These are phyloP conservation scores for Suhomyces sp. DNA, from an alignment of 805 yeast species.

Conservation along the genomic window DNA sequence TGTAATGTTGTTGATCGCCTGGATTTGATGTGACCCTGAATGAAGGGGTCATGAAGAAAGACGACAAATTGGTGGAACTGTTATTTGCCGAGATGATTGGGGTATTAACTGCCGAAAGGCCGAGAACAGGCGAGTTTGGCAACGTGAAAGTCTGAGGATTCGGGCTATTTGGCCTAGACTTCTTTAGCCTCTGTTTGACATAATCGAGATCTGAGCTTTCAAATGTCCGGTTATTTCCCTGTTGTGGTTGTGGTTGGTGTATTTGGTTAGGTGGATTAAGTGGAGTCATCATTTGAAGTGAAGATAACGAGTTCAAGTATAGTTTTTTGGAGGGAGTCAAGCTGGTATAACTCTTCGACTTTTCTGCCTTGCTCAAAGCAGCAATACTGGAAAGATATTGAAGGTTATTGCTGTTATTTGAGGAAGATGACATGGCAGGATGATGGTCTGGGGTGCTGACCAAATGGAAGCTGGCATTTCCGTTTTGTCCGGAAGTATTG, in stretches of 20 bases:
- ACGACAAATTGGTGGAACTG: constrained; percentile 36
- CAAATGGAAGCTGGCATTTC: constrained; percentile 4
- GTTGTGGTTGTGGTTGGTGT: constrained; percentile 10
- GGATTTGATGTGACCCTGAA: constrained; percentile 3
- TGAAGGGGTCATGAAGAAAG: constrained; percentile 34
- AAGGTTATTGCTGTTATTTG: constrained; percentile 29
- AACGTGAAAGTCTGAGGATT: constrained; percentile 31
- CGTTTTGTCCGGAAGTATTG: not conserved
- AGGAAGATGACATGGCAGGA: constrained; percentile 16
- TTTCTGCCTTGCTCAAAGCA: constrained; percentile 23
- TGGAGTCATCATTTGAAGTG: constrained; percentile 46
- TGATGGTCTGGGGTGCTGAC: not conserved
- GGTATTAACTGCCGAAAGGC: constrained; percentile 36
- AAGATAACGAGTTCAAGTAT: constrained; percentile 35
- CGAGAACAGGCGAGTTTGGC: constrained; percentile 44
- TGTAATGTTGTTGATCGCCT: constrained; percentile 6
- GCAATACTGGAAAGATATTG: constrained; percentile 41
- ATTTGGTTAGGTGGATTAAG: constrained; percentile 13
- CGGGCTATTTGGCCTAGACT: constrained; percentile 53
- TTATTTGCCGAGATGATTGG: constrained; percentile 43
- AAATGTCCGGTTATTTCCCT: constrained; percentile 16
- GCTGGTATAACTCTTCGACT: constrained; percentile 14
- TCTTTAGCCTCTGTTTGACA: constrained; percentile 43
- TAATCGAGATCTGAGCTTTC: constrained; percentile 50
- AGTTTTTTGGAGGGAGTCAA: constrained; percentile 9